phyloP scores from a whole-genome alignment of 2,329 filamentous ascomycete species.

The Curvularia hawaiiensis region DNA sequence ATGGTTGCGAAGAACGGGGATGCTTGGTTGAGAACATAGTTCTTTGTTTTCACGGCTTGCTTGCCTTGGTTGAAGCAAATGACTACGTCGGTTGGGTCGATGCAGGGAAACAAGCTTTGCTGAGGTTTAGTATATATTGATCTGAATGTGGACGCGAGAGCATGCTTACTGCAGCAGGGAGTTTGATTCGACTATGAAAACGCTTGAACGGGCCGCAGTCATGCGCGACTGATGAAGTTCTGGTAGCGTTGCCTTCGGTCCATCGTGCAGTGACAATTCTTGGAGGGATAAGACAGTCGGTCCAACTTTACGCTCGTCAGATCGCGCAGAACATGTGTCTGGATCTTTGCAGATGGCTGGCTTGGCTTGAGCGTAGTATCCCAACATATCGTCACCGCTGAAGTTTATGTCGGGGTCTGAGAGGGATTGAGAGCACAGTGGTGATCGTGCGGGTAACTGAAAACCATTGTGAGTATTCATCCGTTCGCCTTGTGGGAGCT shows the following conservation, averaged over 20 bases:
- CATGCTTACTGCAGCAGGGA: conserved; percentile 16
- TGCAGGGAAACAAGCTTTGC: conserved; percentile 14
- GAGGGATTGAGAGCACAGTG: not conserved
- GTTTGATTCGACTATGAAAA: conserved; percentile 6
- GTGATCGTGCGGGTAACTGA: not conserved
- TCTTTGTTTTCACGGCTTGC: conserved; percentile 22
- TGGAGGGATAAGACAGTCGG: conserved; percentile 22
- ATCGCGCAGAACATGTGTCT: not conserved
- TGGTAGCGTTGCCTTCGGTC: not conserved
- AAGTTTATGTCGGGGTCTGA: not conserved
- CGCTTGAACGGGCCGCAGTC: conserved; percentile 12
- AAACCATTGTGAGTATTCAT: not conserved
- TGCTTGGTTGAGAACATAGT: conserved; percentile 19
- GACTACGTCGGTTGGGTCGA: conserved; percentile 21
- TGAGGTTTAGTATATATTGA: not conserved
- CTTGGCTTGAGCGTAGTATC: not conserved
- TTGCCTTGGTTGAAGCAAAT: conserved; percentile 25
- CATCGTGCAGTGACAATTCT: conserved; percentile 18
- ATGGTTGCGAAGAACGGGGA: conserved; percentile 24
- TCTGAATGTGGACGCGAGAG: not conserved
- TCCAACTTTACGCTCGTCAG: conserved; percentile 4
- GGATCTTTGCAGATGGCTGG: conserved; percentile 11
- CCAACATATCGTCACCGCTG: not conserved
- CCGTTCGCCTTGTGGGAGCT: conserved; percentile 13
- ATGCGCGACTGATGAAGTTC: not conserved